Evolutionary conservation across 2,329 filamentous ascomycete genomes (phyloP).

Genomic region (Clathrospora elynae): DNA sequence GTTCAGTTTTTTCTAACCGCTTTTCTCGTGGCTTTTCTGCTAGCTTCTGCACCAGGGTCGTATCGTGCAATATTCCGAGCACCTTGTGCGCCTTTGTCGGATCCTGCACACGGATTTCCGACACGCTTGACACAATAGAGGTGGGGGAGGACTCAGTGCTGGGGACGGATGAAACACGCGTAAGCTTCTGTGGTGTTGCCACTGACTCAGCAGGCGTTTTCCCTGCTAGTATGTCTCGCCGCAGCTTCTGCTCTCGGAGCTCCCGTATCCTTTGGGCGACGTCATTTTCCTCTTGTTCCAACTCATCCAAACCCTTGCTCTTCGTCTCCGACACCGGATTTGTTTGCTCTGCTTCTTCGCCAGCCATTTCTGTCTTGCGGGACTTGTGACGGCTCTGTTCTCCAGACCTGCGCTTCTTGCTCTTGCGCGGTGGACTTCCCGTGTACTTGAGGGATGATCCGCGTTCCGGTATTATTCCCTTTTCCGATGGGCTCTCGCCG

Average conservation of each 20-base stretch:
- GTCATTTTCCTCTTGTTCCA: slow-evolving; percentile 57
- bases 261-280: slow-evolving; percentile 64
- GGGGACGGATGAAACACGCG: slow-evolving; percentile 41
- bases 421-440: slow-evolving; percentile 41
- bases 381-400: slow-evolving; percentile 34
- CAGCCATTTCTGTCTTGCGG: slow-evolving; percentile 34
- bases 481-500: slow-evolving; percentile 34
- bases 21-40: slow-evolving; percentile 6
- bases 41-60: slow-evolving; percentile 25
- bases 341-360: slow-evolving; percentile 34
- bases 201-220: slow-evolving; percentile 45
- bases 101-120: slow-evolving; percentile 36
- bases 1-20: slow-evolving; percentile 4
- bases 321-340: slow-evolving; percentile 31
- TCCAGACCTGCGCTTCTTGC: slow-evolving; percentile 31
- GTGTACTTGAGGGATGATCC: slow-evolving; percentile 43
- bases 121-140: slow-evolving; percentile 41
- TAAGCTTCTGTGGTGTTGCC: slow-evolving; percentile 43
- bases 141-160: slow-evolving; percentile 40
- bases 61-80: slow-evolving; percentile 43
- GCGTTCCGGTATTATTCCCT: slow-evolving; percentile 41
- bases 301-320: slow-evolving; percentile 39
- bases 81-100: slow-evolving; percentile 51
- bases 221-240: slow-evolving; percentile 54
- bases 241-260: slow-evolving; percentile 62